Base-by-base conservation (phyloP, 108 stramenopile species). In the Parmales sp. region DNA sequence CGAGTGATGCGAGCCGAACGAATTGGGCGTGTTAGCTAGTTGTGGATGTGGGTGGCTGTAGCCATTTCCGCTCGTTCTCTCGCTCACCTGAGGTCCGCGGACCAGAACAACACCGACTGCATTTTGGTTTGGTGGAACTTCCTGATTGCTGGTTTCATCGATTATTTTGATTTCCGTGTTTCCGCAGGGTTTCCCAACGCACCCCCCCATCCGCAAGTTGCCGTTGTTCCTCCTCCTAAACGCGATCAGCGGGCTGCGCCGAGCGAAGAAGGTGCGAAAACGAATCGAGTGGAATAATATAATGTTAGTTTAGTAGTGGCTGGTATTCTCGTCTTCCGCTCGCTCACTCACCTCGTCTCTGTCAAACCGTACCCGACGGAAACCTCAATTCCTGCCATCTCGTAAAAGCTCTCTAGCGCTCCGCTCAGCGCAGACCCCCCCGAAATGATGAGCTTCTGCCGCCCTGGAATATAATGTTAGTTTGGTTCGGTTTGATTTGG, bases 301-400 rank as follows among this genome's bases (percentile, higher is more conserved):
- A n/a, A n/a, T n/a, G n/a, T n/a, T n/a, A n/a, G n/a, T n/a, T n/a
- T n/a, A n/a, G n/a, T n/a, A n/a, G n/a, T n/a, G n/a, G n/a, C n/a
- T n/a, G n/a, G n/a, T n/a, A n/a, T n/a, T n/a, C n/a, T n/a, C n/a
- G n/a, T n/a, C n/a, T n/a, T n/a, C n/a, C n/a, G n/a, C n/a, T n/a
- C n/a, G n/a, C n/a, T n/a, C n/a, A n/a, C n/a, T n/a, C n/a, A n/a
- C n/a, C n/a, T n/a, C n/a, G 82, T 83, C 80, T 95, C 93, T 43
- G 93, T 95, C 71, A 95, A 70, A 8, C 95, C 95, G 63, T 93
- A 95, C 43, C 90, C 94, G 6, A 95, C 91, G 67, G 85, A 65
- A 51, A 95, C 81, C 8, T 78, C 73, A 41, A 92, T 74, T 9
- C 91, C 91, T 23, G 83, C 83, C 41, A 86, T 85, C 65, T 90